Conservation (phyloP, 2,329 filamentous ascomycete species). For the Elsinoe perseae region DNA sequence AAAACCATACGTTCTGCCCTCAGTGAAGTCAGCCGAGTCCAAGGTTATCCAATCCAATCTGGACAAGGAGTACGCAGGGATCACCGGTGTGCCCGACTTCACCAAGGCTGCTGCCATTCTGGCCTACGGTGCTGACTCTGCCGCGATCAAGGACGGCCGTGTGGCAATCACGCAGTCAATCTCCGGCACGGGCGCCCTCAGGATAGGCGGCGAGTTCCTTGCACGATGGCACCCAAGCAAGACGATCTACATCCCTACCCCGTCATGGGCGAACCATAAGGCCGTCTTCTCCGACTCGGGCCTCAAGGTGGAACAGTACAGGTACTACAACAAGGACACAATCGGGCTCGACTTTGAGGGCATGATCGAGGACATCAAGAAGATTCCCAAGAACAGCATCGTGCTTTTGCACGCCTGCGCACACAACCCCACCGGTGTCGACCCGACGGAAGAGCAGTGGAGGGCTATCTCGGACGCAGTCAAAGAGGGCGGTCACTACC, state of each 20-base stretch:
- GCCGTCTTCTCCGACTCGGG: constrained; percentile 93
- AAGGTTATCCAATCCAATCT: constrained; percentile 68
- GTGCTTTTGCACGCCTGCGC: constrained; percentile 95
- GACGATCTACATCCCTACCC: constrained; percentile 92
- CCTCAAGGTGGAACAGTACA: constrained; percentile 86
- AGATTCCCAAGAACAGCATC: constrained; percentile 75
- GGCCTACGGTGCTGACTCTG: constrained; percentile 77
- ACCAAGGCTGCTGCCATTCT: constrained; percentile 84
- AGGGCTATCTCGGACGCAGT: constrained; percentile 77
- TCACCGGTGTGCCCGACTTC: constrained; percentile 92
- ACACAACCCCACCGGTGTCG: constrained; percentile 95
- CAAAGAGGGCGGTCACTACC: constrained; percentile 79
- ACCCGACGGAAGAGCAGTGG: constrained; percentile 90
- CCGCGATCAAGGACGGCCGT: constrained; percentile 64
- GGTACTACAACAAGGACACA: constrained; percentile 98
- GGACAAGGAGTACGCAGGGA: constrained; percentile 98
- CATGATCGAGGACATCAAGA: constrained; percentile 82
- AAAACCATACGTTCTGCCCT: constrained; percentile 96
- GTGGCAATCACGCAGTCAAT: constrained; percentile 95
- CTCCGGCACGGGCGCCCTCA: constrained; percentile 91
- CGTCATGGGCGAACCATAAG: constrained; percentile 97
- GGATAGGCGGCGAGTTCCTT: constrained; percentile 91
- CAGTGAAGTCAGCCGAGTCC: constrained; percentile 80
- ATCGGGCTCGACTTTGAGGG: constrained; percentile 97
- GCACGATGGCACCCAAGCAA: constrained; percentile 86